Conservation (phyloP, 2,329 filamentous ascomycete species). For the Alternaria triticina region DNA sequence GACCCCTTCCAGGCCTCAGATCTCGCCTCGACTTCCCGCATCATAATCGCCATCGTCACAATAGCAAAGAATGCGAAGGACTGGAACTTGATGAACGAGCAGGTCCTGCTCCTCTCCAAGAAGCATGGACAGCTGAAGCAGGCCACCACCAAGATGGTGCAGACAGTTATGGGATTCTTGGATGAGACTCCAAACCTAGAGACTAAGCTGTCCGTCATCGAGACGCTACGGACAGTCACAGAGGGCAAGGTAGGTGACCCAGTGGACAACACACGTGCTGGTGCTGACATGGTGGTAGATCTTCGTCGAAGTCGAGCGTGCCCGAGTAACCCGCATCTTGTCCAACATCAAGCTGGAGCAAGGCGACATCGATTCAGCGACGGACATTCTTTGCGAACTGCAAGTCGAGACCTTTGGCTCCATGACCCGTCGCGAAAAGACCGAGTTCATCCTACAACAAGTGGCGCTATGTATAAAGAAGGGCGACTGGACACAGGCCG, state of each 20-base stretch:
- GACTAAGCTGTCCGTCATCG: slow-evolving; percentile 90
- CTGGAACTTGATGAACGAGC: slow-evolving; percentile 95
- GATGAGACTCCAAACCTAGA: slow-evolving; percentile 84
- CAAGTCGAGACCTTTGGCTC: slow-evolving; percentile 99
- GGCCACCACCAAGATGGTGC: slow-evolving; percentile 98
- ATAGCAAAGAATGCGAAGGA: slow-evolving; percentile 92
- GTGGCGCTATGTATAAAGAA: slow-evolving; percentile 94
- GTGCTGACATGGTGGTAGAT: slow-evolving; percentile 64
- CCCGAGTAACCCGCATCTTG: slow-evolving; percentile 90
- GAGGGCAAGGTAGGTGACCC: slow-evolving; percentile 78
- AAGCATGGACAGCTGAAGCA: slow-evolving; percentile 99
- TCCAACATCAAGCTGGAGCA: slow-evolving; percentile 98
- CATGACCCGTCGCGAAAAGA: slow-evolving; percentile 97
- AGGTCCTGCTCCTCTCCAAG: slow-evolving; percentile 94
- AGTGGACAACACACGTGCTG: background rate
- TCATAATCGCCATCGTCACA: slow-evolving; percentile 87
- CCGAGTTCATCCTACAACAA: slow-evolving; percentile 96
- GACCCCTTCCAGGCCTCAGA: slow-evolving; percentile 77
- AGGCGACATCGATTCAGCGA: slow-evolving; percentile 87
- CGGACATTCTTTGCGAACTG: slow-evolving; percentile 93
- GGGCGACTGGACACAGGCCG: slow-evolving; percentile 94
- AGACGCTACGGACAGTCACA: slow-evolving; percentile 93
- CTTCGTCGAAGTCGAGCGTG: slow-evolving; percentile 97
- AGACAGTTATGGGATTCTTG: slow-evolving; percentile 91
- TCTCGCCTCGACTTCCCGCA: slow-evolving; percentile 89